phyloP scores from a whole-genome alignment of 2,329 filamentous ascomycete species.

The Gnomoniopsis sp. region DNA sequence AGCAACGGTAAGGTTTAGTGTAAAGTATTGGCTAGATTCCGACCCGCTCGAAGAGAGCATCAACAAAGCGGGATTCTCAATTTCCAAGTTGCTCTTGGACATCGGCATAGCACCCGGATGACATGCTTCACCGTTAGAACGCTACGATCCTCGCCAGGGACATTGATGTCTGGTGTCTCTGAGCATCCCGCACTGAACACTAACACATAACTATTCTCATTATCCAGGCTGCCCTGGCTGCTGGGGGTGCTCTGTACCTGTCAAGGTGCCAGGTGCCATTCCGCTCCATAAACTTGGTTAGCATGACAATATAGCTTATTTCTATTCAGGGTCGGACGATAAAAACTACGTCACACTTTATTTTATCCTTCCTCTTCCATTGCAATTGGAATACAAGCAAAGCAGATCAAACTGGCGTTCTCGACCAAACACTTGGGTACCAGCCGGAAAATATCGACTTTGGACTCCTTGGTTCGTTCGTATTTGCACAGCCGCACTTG shows the following conservation, averaged over 20 bases:
- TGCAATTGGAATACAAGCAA: not conserved
- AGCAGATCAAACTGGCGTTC: not conserved
- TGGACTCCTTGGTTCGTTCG: too few species aligned
- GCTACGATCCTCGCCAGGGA: too few species aligned
- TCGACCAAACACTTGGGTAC: not conserved
- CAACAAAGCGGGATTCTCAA: too few species aligned
- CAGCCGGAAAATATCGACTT: not conserved
- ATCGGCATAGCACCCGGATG: too few species aligned
- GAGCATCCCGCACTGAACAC: not conserved
- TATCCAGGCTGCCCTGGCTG: too few species aligned
- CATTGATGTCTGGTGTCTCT: not conserved
- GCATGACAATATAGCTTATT: not conserved
- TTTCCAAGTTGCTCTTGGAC: too few species aligned
- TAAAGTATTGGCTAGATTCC: too few species aligned
- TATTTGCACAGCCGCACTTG: too few species aligned
- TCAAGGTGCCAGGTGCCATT: not conserved
- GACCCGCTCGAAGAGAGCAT: too few species aligned
- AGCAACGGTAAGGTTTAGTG: not conserved
- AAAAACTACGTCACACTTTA: not conserved
- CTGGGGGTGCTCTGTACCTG: not conserved
- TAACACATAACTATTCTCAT: not conserved
- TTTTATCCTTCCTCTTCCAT: not conserved
- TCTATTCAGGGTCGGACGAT: not conserved
- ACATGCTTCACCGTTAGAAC: too few species aligned
- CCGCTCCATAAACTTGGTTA: not conserved